phyloP scores from a whole-genome alignment of 176 grass and related monocot species.

The Triticum turgidum region DNA sequence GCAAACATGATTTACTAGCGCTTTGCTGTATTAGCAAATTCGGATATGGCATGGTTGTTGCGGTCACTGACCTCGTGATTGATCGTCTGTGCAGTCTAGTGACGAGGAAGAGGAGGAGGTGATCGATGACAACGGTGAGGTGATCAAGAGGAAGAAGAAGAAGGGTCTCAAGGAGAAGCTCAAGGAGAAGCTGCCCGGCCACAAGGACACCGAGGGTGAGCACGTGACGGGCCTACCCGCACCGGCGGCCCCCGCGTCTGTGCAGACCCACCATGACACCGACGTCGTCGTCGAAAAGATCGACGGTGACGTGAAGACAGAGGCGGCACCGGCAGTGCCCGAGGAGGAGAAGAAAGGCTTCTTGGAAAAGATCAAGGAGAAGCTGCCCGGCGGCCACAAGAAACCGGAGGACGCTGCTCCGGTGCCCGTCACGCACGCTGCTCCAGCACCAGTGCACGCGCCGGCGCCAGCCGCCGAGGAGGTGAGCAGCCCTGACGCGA shows the following conservation, averaged over 20 bases:
- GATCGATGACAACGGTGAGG: conserved; percentile 60
- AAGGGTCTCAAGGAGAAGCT: conserved; percentile 94
- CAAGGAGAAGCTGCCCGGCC: conserved; percentile 65
- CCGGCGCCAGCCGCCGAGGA: conserved; percentile 23
- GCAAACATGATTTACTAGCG: neutral
- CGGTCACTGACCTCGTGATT: neutral
- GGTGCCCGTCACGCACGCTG: conserved; percentile 9
- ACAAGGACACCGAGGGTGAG: conserved; percentile 47
- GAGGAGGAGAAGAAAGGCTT: conserved; percentile 87
- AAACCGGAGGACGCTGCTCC: conserved; percentile 47
- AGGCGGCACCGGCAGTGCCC: conserved; percentile 14
- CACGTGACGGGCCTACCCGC: conserved; percentile 17
- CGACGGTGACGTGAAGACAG: conserved; percentile 32
- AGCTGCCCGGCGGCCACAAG: conserved; percentile 77
- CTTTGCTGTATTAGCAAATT: neutral
- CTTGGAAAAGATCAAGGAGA: conserved; percentile 98
- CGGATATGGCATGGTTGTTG: neutral
- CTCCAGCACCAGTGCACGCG: neutral
- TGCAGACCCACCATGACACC: conserved; percentile 37
- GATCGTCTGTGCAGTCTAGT: conserved; percentile 52
- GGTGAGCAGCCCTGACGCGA: conserved; percentile 46
- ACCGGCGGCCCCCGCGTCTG: neutral
- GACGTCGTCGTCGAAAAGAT: conserved; percentile 59
- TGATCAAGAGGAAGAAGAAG: conserved; percentile 90
- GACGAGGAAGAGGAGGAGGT: conserved; percentile 77